These are phyloP conservation scores for Royoungia palumana DNA, from an alignment of 768 basidiomycete genomes.

Conservation along the genomic window DNA sequence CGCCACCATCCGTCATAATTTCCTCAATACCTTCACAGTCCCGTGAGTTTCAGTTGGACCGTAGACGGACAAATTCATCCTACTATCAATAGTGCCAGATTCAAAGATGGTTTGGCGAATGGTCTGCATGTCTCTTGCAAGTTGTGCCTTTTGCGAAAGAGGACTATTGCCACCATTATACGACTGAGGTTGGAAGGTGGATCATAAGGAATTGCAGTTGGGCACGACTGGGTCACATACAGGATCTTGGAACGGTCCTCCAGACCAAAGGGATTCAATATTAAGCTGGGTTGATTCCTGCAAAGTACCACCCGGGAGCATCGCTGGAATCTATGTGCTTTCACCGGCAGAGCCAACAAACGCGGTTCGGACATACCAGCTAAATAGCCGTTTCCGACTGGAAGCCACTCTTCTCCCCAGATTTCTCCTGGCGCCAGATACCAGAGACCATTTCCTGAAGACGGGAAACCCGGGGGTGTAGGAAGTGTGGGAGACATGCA, in stretches of 20 bases:
- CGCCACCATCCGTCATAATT: constrained; percentile 53
- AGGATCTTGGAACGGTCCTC: constrained; percentile 65
- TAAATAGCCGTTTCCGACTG: constrained; percentile 72
- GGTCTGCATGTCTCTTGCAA: constrained; percentile 47
- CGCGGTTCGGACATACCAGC: constrained; percentile 41
- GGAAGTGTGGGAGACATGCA: constrained; percentile 18
- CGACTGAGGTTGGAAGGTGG: constrained; percentile 25
- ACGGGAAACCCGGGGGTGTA: constrained; percentile 51
- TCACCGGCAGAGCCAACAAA: not conserved
- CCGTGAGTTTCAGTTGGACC: not conserved
- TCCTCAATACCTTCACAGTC: constrained; percentile 45
- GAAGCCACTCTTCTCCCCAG: constrained; percentile 63
- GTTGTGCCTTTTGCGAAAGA: constrained; percentile 39
- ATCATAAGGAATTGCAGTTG: not conserved
- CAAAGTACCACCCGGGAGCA: constrained; percentile 57
- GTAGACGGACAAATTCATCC: constrained; percentile 1
- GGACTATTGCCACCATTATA: constrained; percentile 73
- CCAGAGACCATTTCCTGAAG: constrained; percentile 76
- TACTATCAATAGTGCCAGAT: constrained; percentile 58
- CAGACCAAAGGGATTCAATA: constrained; percentile 75
- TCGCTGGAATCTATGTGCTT: constrained; percentile 40
- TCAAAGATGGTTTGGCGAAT: constrained; percentile 59
- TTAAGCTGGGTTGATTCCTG: constrained; percentile 66
- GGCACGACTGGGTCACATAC: constrained; percentile 35
- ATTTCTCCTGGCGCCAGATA: constrained; percentile 49